Evolutionary conservation across 2,329 filamentous ascomycete species (phyloP), one percentile per base, ranked within the genome.

Genomic region (Xylariaceae sp.): DNA sequence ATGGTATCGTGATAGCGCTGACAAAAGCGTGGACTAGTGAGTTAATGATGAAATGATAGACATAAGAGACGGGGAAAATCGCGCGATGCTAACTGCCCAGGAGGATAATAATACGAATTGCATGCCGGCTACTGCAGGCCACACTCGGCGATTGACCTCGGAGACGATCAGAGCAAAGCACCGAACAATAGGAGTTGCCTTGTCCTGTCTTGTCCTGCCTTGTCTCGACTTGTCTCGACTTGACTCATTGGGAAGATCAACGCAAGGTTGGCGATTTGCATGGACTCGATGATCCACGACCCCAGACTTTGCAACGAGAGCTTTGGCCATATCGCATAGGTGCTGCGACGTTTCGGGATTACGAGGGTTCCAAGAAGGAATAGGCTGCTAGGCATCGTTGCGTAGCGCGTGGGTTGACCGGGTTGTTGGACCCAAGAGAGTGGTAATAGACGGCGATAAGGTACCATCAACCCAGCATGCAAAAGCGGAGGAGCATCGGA

Each of bases 71-170:
- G 49, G 13, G 49, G 13, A 35, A 35, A 34, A 17, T 53, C 35
- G 15, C 23, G 49, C 15, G 17, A 60, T 37, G 13, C 57, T 58
- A 18, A 58, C 44, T 53, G 15, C 48, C 23, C 30, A 41, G 37
- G 11, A 41, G 37, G 4, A 41, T 41, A 10, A 41, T 13, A 9
- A 41, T 10, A 41, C 4, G 23, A 57, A 48, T n/a, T 34, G 4
- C 39, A 44, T 37, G 47, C 15, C 9, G 4, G 30, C 18, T 51
- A 53, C 23, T 39, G 8, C 35, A 51, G 15, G 9, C 17, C 23
- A 39, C 45, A 17, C 34, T 10, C 7, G 13, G 48, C 5, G 23
- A n/a, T 23, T 53, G 17, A 34, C 41, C 37, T 39, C 23, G 47
- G 39, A 30, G 44, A 10, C 47, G 47, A 49, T 47, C 30, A 23